phyloP scores from a whole-genome alignment of 1,139 yeast species.

The Debaryomycetaceae sp. region DNA sequence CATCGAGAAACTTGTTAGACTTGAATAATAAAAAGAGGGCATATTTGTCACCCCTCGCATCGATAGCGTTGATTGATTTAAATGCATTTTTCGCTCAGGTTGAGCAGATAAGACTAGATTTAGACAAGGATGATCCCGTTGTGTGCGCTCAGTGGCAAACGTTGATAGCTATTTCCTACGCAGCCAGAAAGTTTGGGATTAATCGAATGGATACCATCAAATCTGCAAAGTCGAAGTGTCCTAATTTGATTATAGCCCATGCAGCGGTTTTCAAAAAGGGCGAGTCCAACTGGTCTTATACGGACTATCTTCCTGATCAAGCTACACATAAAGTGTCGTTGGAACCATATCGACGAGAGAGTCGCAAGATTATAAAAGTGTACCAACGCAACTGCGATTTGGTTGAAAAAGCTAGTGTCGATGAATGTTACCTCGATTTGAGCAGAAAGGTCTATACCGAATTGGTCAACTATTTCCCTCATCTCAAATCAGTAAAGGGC shows the following conservation, averaged over 20 bases:
- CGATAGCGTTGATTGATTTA: conserved; percentile 80
- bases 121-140: conserved; percentile 69
- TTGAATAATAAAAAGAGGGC: conserved; percentile 45
- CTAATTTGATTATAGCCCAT: conserved; percentile 72
- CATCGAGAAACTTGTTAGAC: conserved; percentile 44
- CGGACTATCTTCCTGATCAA: conserved; percentile 39
- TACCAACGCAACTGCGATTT: conserved; percentile 54
- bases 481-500: conserved; percentile 13
- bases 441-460: conserved; percentile 44
- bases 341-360: conserved; percentile 88
- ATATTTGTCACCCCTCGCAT: conserved; percentile 68
- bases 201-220: conserved; percentile 70
- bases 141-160: conserved; percentile 94
- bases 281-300: conserved; percentile 75
- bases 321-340: conserved; percentile 74
- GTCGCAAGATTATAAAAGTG: conserved; percentile 70
- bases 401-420: conserved; percentile 93
- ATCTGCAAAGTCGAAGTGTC: conserved; percentile 72
- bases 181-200: conserved; percentile 83
- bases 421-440: conserved; percentile 84
- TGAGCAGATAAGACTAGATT: conserved; percentile 72
- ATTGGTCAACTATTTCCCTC: conserved; percentile 25
- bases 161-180: conserved; percentile 84
- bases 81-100: conserved; percentile 97
- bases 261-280: conserved; percentile 94